Base-by-base conservation (phyloP, 768 basidiomycete species). In the Suillus alpinus region DNA sequence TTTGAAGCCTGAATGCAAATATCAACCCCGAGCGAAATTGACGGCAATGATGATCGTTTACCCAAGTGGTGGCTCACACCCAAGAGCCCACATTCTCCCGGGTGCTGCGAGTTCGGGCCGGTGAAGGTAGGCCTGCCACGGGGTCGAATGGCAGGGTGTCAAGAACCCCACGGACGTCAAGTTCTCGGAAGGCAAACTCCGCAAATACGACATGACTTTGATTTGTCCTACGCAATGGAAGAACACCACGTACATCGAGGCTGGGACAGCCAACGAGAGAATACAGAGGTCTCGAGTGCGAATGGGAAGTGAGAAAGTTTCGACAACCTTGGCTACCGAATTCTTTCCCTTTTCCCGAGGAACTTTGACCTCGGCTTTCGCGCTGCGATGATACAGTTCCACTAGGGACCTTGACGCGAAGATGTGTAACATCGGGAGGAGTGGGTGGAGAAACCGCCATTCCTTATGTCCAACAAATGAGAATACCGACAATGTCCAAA, bases 101-200 rank as follows among this genome's bases (percentile, higher is more conserved):
- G 64, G 65, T 13, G 77, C 69, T 23, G 83, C 84, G 9, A 93
- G 80, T 53, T 89, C 81, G 29, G 78, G 75, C 20, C 85, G 79
- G 71, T 98, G 97, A 8, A 98, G 71, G 72, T 94, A 89, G 2
- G 94, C 86, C 68, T 93, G 90, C 77, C 92, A 94, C 6, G 96
- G 96, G 1, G 92, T 93, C 23, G 95, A 97, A 75, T 99, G 96
- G 64, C 97, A 99, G 10, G 97, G 96, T 92, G 94, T 95, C 23
- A 98, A 75, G 67, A 94, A 87, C 1, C 92, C 94, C 23, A 96
- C 75, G 20, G 82, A 78, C 4, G 80, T 80, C 29, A 89, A 75
- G 20, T 86, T 77, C 8, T 77, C 68, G 5, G 72, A 63, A 1
- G 87, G 79, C 47, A 91, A 75, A 26, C 73, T 68, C 34, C 86